These are phyloP conservation scores for carrot (Daucus carota) DNA, from an alignment of 129 eudicot species.

Conservation along the genomic window DNA sequence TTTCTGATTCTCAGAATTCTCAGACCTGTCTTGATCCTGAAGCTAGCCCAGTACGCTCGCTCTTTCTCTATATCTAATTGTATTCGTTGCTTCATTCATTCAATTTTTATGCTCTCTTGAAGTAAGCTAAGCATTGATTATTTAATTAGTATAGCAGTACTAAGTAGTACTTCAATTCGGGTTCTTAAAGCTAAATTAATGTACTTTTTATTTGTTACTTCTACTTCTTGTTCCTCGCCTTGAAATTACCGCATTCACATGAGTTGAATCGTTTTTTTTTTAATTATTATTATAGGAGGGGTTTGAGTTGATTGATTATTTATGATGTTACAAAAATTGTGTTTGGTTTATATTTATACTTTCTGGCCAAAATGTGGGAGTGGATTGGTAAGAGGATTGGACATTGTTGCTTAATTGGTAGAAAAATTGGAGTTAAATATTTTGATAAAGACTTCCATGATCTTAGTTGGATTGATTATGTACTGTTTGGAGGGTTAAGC, in stretches of 20 bases:
- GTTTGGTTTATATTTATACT: neutral
- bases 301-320: neutral
- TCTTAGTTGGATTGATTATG: neutral
- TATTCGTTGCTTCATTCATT: neutral
- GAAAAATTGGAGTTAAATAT: no score
- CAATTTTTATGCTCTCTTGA: neutral
- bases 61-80: no score
- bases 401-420: no score
- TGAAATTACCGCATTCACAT: neutral
- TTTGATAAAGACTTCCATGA: no score
- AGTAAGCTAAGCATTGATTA: neutral
- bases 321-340: neutral
- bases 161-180: neutral
- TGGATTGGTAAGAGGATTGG: neutral
- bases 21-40: conserved; percentile 98
- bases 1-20: conserved; percentile 87
- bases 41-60: conserved; percentile 93
- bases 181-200: neutral
- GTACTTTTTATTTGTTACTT: neutral
- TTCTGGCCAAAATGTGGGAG: neutral
- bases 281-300: neutral
- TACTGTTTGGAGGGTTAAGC: no score
- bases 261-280: neutral
- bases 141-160: no score
- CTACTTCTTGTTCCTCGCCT: neutral